Evolutionary conservation across 129 eudicot species (phyloP), one percentile per base, ranked within the genome.

Genomic region (Artemisia tridentata): DNA sequence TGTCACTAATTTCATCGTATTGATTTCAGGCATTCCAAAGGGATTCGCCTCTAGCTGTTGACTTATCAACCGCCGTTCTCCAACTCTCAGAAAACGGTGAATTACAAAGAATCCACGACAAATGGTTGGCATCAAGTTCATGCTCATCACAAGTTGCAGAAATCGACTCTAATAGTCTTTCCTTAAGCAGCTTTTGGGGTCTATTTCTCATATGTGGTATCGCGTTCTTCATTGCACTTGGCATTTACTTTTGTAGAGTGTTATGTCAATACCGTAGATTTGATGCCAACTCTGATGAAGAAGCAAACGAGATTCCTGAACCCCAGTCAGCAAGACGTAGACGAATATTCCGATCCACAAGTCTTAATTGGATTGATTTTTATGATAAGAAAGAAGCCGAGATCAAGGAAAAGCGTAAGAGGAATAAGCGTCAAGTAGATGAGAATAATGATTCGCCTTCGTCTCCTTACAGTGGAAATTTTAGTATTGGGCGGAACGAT

Each of bases 111-210:
- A 86, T 86, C 76, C 91, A 78, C 11, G 86, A 83, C 82, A 86
- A 84, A 62, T 86, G 92, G 92, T 72, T 86, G 13, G 48, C 82
- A 15, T 59, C 61, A 0, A 65, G 53, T 27, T 25, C 60, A 4
- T 80, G 95, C 76, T 73, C 88, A 7, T 18, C 76, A 18, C 83
- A 72, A 64, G 61, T 25, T 20, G 63, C 65, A 46, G 86, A 75
- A 49, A 56, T 25, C 5, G 91, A 87, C 41, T 82, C 59, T 0
- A 80, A 34, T 63, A 79, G 80, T 34, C 97, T 91, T 49, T 91
- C 97, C 19, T 80, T 91, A 59, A 76, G 31, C 53, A 91, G 97
- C 78, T 91, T 91, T 75, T 91, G 97, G 95, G 97, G 97, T 62
- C 75, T 91, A 12, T 87, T 91, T 53, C 91, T 91, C 56, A 81